phyloP scores from a whole-genome alignment of 805 yeast genomes.

The Saccharomycopsis microspora region DNA sequence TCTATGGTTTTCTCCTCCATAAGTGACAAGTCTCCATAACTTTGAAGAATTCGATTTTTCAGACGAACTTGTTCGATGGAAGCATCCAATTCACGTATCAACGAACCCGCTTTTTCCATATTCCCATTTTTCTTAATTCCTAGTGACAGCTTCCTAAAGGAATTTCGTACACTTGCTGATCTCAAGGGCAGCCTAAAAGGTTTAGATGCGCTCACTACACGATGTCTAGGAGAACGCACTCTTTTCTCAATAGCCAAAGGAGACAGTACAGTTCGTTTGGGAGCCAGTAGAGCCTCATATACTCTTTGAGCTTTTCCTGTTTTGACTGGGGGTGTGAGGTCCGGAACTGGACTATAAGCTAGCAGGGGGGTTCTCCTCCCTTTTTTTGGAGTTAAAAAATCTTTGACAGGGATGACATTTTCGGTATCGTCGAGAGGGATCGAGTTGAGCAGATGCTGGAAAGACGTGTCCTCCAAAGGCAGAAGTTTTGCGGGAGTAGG shows the following conservation, averaged over 20 bases:
- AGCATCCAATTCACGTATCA: too few relatives aligned
- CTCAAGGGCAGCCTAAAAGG: too few relatives aligned
- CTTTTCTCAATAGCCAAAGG: too few relatives aligned
- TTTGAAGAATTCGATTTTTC: neutral
- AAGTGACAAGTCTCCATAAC: constrained; percentile 10
- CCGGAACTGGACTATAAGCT: constrained; percentile 9
- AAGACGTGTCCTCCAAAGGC: constrained; percentile 6
- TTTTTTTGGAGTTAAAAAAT: neutral
- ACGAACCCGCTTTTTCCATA: too few relatives aligned
- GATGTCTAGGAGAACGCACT: too few relatives aligned
- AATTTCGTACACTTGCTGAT: too few relatives aligned
- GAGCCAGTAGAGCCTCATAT: too few relatives aligned
- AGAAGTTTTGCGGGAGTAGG: neutral
- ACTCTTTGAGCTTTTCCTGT: too few relatives aligned
- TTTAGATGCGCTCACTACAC: too few relatives aligned
- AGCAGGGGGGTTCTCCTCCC: neutral
- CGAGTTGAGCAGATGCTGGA: constrained; percentile 13
- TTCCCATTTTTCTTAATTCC: too few relatives aligned
- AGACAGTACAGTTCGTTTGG: neutral
- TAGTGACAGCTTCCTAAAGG: too few relatives aligned
- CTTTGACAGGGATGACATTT: constrained; percentile 11
- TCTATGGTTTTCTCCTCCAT: neutral
- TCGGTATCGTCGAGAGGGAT: constrained; percentile 11
- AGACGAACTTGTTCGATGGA: too few relatives aligned
- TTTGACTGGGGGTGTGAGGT: constrained; percentile 9